Conservation (phyloP, 176 grass and related monocot species). For the Carex kokanica region DNA sequence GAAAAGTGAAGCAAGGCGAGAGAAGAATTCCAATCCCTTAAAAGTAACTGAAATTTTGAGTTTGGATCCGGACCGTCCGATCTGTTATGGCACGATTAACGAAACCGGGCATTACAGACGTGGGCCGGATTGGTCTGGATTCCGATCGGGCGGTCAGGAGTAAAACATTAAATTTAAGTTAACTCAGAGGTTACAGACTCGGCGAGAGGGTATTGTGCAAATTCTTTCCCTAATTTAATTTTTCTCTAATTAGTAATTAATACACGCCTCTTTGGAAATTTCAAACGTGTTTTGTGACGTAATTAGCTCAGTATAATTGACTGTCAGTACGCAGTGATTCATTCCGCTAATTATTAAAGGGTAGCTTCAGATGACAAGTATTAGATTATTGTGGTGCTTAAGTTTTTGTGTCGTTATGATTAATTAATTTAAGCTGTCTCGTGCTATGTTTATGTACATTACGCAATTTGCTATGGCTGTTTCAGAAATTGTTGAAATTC, state of each 20-base stretch:
- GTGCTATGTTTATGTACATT: background rate
- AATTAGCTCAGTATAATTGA: slow-evolving; percentile 1
- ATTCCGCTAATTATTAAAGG: background rate
- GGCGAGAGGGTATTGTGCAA: background rate
- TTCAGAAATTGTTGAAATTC: no score
- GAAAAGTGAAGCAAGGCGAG: slow-evolving; percentile 26
- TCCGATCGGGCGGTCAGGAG: no score
- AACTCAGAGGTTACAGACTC: no score
- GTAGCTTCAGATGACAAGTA: background rate
- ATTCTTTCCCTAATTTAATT: background rate
- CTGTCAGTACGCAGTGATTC: background rate
- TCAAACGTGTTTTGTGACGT: background rate
- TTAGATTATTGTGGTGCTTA: background rate
- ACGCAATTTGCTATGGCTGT: no score
- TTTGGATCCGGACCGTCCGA: no score
- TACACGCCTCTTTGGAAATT: background rate
- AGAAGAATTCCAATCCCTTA: background rate
- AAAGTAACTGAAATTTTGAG: no score
- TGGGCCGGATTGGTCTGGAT: no score
- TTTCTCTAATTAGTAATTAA: background rate
- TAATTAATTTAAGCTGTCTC: background rate
- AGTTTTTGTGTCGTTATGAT: background rate
- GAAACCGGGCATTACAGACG: no score
- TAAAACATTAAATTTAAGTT: no score
- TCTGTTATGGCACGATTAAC: no score